These are phyloP conservation scores for Apium graveolens DNA, from an alignment of 129 eudicot genomes.

Conservation along the genomic window DNA sequence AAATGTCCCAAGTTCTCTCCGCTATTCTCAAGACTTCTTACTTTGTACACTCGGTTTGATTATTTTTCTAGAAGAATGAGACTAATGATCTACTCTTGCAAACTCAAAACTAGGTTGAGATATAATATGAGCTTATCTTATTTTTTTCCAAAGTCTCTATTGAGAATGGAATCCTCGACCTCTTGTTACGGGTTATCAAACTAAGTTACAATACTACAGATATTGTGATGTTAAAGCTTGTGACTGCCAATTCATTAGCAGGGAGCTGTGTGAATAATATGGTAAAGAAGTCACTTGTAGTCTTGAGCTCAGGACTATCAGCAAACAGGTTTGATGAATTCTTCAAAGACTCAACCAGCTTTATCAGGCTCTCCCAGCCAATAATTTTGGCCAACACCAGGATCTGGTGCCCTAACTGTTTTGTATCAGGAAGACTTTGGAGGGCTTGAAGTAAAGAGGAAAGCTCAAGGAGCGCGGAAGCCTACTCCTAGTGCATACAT, in stretches of 20 bases:
- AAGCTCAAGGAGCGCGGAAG: constrained; percentile 63
- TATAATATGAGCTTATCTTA: no score
- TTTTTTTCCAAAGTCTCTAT: no score
- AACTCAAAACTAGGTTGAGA: no score
- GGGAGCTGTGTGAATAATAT: constrained; percentile 28
- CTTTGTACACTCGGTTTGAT: no score
- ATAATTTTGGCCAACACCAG: constrained; percentile 71
- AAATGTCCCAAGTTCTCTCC: no score
- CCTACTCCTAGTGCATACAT: constrained; percentile 55
- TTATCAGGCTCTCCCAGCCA: constrained; percentile 54
- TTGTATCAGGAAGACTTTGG: constrained; percentile 71
- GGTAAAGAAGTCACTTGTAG: constrained; percentile 37
- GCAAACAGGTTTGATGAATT: constrained; percentile 35
- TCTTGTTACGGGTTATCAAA: no score
- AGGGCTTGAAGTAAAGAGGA: constrained; percentile 61
- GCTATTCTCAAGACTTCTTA: no score
- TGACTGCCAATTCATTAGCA: not conserved
- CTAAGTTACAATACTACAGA: no score
- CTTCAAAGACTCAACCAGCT: constrained; percentile 46
- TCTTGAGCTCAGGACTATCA: constrained; percentile 41
- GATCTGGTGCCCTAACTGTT: constrained; percentile 58
- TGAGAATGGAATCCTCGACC: no score
- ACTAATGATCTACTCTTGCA: no score
- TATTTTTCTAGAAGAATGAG: no score
- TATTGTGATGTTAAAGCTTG: not conserved